These are phyloP conservation scores for Clonostachys chloroleuca DNA, from an alignment of 2,329 filamentous ascomycete species.

Conservation along the genomic window DNA sequence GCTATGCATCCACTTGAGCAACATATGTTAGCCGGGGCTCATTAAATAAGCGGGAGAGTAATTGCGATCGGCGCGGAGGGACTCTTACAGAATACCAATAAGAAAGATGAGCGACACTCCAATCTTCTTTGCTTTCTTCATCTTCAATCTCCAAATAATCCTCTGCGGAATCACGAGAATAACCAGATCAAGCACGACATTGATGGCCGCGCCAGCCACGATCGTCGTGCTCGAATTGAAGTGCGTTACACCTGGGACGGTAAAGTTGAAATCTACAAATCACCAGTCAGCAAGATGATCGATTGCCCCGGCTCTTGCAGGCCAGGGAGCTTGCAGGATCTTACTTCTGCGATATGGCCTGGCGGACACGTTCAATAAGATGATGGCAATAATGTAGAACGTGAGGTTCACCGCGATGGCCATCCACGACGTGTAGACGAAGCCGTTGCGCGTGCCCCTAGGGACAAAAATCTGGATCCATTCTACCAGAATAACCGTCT, in stretches of 20 bases:
- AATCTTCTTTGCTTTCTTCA: slow-evolving; percentile 13
- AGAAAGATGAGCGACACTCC: slow-evolving; percentile 13
- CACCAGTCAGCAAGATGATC: no score
- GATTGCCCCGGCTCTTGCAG: not conserved
- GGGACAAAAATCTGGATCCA: no score
- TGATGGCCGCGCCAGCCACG: slow-evolving; percentile 13
- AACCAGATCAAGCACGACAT: slow-evolving; percentile 26
- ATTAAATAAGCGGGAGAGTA: not conserved
- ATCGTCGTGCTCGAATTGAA: slow-evolving; percentile 1
- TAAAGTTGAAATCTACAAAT: no score
- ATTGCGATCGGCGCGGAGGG: not conserved
- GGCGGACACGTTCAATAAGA: not conserved
- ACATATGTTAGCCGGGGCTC: not conserved
- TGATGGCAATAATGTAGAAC: not conserved
- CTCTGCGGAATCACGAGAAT: slow-evolving; percentile 26
- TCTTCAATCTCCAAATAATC: slow-evolving; percentile 25
- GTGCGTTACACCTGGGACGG: not conserved
- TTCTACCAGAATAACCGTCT: no score
- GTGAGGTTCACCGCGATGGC: no score
- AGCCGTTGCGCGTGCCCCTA: no score
- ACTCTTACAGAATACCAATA: slow-evolving; percentile 11
- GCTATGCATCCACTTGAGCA: not conserved
- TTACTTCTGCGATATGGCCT: not conserved
- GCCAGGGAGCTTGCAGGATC: not conserved
- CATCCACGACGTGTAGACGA: no score